These are phyloP conservation scores for Fagus sylvatica DNA, from an alignment of 306 rosid genomes.

Conservation along the genomic window DNA sequence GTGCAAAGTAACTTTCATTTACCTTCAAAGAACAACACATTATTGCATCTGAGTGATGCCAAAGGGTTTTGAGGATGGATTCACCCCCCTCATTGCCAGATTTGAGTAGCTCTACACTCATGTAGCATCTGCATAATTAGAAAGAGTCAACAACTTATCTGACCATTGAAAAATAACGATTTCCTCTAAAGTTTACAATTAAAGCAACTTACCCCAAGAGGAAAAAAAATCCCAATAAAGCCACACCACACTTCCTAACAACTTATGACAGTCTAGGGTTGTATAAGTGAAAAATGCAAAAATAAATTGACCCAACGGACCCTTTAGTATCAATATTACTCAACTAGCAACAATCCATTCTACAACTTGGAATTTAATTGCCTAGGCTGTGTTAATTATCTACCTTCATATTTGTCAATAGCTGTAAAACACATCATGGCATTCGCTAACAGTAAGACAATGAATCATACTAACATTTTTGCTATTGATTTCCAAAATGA, in stretches of 20 bases:
- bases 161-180: not conserved
- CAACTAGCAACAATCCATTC: too few relatives aligned
- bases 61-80: slow-evolving; percentile 72
- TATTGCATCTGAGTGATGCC: slow-evolving; percentile 96
- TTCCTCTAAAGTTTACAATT: not conserved
- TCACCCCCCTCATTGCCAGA: slow-evolving; percentile 72
- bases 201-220: not conserved
- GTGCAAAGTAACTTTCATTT: slow-evolving; percentile 15
- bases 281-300: too few relatives aligned
- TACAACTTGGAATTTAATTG: too few relatives aligned
- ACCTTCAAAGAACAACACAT: slow-evolving; percentile 95
- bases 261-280: not conserved
- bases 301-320: too few relatives aligned
- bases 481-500: not conserved
- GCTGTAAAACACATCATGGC: not conserved
- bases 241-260: not conserved
- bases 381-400: too few relatives aligned
- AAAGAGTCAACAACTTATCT: slow-evolving; percentile 12
- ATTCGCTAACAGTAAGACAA: not conserved
- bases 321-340: too few relatives aligned
- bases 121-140: slow-evolving; percentile 63
- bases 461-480: not conserved
- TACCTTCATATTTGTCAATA: too few relatives aligned
- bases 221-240: not conserved
- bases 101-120: slow-evolving; percentile 87